A percentile compares a stretch with the other conserved stretches of the same genome.
phyloP scores from a whole-genome alignment of 2,329 filamentous ascomycete species.

The Tolypocladium capitatum region DNA sequence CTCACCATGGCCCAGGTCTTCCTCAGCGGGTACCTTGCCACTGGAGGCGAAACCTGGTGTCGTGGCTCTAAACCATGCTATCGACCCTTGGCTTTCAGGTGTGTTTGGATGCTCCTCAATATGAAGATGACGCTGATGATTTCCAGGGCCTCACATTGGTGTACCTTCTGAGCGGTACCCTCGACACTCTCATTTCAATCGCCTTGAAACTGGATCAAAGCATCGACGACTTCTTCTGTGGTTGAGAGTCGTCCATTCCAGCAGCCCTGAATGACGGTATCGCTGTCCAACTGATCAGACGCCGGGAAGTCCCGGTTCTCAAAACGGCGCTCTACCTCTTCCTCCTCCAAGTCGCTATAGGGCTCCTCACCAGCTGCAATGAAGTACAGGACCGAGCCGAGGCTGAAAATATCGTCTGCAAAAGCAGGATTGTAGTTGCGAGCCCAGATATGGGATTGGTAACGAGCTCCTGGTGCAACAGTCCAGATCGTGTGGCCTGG shows the following conservation, averaged over 20 bases:
- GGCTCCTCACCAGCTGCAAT: conserved; percentile 2
- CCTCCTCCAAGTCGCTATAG: conserved; percentile 1
- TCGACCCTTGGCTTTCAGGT: too few species aligned
- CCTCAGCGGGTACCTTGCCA: too few species aligned
- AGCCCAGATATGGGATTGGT: neutral
- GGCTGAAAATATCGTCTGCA: conserved; percentile 5
- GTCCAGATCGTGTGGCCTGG: conserved; percentile 1
- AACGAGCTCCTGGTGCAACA: conserved; percentile 3
- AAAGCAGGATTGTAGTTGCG: conserved; percentile 1
- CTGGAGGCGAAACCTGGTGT: too few species aligned
- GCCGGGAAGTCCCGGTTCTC: conserved; percentile 1
- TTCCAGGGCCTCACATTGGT: too few species aligned
- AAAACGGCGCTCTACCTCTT: conserved; percentile 1
- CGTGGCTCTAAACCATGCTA: too few species aligned
- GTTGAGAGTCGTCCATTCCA: conserved; percentile 1
- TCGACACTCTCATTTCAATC: too few species aligned
- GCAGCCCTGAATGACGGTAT: conserved; percentile 1
- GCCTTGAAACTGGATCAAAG: neutral
- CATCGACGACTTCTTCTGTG: conserved; percentile 1
- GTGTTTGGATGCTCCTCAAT: too few species aligned
- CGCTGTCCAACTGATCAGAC: conserved; percentile 1
- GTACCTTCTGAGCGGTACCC: too few species aligned
- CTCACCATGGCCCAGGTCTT: too few species aligned
- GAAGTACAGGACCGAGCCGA: conserved; percentile 5
- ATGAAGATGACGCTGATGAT: too few species aligned